Percentiles rank a stretch among this genome's conserved stretches.
These are phyloP conservation scores for Claviceps maximensis DNA, from an alignment of 2,329 filamentous ascomycete species.

Conservation along the genomic window DNA sequence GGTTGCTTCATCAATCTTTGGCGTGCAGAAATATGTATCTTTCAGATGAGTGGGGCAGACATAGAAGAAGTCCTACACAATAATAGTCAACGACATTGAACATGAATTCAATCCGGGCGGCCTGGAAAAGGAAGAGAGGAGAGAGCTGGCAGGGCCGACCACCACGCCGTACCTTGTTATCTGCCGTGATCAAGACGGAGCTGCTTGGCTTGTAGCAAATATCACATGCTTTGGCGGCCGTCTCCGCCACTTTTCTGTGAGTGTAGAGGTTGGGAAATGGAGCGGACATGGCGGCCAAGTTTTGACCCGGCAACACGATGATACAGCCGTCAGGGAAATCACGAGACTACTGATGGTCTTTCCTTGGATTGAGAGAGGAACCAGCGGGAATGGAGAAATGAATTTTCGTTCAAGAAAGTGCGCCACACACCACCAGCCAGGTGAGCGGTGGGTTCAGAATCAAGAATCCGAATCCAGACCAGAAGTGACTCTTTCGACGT, in stretches of 20 bases:
- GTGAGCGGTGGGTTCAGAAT: neutral
- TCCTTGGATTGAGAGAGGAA: too few relatives aligned
- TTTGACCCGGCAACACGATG: neutral
- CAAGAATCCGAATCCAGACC: too few relatives aligned
- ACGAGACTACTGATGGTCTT: neutral
- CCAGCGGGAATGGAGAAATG: neutral
- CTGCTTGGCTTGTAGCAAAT: slow-evolving; percentile 83
- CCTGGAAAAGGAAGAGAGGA: neutral
- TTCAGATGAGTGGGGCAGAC: slow-evolving; percentile 73
- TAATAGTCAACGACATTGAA: neutral
- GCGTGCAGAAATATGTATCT: slow-evolving; percentile 67
- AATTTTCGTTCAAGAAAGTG: neutral
- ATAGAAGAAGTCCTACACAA: slow-evolving; percentile 68
- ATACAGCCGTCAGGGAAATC: neutral
- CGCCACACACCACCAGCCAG: neutral
- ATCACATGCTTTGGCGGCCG: slow-evolving; percentile 71
- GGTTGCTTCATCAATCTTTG: slow-evolving; percentile 57
- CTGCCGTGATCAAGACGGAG: slow-evolving; percentile 77
- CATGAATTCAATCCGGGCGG: neutral
- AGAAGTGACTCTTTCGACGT: too few relatives aligned
- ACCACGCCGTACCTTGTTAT: slow-evolving; percentile 56
- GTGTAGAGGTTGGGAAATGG: slow-evolving; percentile 66
- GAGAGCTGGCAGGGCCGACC: neutral
- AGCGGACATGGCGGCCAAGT: slow-evolving; percentile 8
- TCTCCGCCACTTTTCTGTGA: slow-evolving; percentile 74